Evolutionary conservation across 305 asterid genomes (phyloP).

Genomic region (Rubia peregrina): DNA sequence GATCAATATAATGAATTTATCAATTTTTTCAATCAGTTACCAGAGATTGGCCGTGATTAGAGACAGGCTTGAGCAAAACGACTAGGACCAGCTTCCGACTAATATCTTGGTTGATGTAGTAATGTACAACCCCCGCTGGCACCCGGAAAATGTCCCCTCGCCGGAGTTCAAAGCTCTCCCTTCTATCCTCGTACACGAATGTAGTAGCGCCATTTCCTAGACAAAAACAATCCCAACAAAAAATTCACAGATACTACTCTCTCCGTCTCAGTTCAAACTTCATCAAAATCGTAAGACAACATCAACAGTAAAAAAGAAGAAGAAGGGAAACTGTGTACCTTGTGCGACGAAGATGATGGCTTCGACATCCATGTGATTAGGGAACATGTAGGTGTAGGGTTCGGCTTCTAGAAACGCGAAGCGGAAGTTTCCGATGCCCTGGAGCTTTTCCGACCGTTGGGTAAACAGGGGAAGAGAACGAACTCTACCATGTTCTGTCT

Average conservation of each 20-base stretch:
- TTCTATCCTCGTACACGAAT: slow-evolving; percentile 28
- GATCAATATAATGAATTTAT: too few relatives aligned
- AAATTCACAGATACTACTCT: too few relatives aligned
- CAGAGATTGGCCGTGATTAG: slow-evolving; percentile 36
- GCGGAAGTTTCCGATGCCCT: slow-evolving; percentile 2
- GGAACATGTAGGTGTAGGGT: slow-evolving; percentile 1
- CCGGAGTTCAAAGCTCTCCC: slow-evolving; percentile 45
- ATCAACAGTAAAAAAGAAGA: not conserved
- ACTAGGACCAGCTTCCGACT: slow-evolving; percentile 34
- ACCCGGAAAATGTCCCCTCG: slow-evolving; percentile 50
- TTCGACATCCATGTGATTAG: slow-evolving; percentile 8
- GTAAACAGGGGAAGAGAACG: slow-evolving; percentile 5
- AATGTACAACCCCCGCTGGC: slow-evolving; percentile 46
- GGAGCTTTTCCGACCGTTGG: slow-evolving; percentile 1
- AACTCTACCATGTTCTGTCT: slow-evolving; percentile 4
- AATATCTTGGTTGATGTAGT: slow-evolving; percentile 43
- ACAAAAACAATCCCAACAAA: too few relatives aligned
- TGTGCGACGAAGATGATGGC: slow-evolving; percentile 39
- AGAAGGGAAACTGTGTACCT: slow-evolving; percentile 25
- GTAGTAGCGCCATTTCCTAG: slow-evolving; percentile 52
- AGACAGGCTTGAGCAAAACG: slow-evolving; percentile 46
- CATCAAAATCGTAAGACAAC: not conserved
- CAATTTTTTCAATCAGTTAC: slow-evolving; percentile 25
- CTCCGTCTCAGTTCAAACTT: too few relatives aligned
- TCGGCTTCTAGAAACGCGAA: slow-evolving; percentile 3